Evolutionary conservation across 192 early-diverging fungal species (phyloP).

Genomic region (Phlyctochytrium arcticum): DNA sequence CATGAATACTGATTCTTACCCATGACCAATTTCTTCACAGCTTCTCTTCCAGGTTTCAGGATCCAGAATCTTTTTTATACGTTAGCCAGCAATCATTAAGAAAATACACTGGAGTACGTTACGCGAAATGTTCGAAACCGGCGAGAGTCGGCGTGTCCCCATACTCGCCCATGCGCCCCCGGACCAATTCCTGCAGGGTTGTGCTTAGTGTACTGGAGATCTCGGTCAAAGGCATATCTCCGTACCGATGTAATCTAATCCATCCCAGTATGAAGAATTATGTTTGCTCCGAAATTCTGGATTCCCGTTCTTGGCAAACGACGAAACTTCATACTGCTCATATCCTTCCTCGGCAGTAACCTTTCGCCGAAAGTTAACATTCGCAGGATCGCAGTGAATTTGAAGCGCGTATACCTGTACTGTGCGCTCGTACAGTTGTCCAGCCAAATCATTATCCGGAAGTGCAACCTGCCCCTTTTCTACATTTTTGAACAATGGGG

Average conservation of each 20-base stretch:
- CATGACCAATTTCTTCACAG: slow-evolving; percentile 22
- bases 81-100: not conserved
- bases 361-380: too few species aligned
- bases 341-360: slow-evolving; percentile 12
- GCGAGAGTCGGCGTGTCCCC: not conserved
- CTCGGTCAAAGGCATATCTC: not conserved
- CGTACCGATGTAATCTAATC: slow-evolving; percentile 32
- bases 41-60: slow-evolving; percentile 31
- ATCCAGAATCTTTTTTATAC: slow-evolving; percentile 14
- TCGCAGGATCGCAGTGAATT: too few species aligned
- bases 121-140: slow-evolving; percentile 27
- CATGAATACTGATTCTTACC: not conserved
- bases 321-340: slow-evolving; percentile 41
- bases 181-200: slow-evolving; percentile 27
- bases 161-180: slow-evolving; percentile 33
- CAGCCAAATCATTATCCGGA: slow-evolving; percentile 13
- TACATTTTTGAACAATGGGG: slow-evolving; percentile 23
- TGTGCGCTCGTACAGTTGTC: slow-evolving; percentile 31
- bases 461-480: not conserved
- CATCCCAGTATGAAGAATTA: slow-evolving; percentile 35
- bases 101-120: not conserved
- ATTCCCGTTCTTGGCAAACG: slow-evolving; percentile 22
- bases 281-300: slow-evolving; percentile 11
- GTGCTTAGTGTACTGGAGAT: not conserved
- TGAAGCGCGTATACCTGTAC: too few species aligned